A percentile compares a stretch with the other conserved stretches of the same genome.
Conservation (phyloP, 2,329 filamentous ascomycete genomes). For the Ramularia collo-cygni region DNA sequence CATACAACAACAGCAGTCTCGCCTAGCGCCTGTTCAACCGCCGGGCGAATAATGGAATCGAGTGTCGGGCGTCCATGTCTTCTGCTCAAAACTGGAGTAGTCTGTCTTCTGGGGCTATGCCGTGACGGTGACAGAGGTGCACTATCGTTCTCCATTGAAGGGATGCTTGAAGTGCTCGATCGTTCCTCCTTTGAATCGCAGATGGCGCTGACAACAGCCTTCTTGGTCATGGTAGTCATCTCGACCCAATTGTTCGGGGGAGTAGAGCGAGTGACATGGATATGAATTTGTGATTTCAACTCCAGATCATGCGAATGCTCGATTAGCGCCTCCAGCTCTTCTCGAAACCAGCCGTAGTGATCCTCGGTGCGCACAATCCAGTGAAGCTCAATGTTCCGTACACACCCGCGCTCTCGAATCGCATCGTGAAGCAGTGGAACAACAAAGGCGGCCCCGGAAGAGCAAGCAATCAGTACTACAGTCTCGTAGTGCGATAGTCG, state of each 20-base stretch:
- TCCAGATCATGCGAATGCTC: slow-evolving; percentile 19
- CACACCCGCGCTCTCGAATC: slow-evolving; percentile 33
- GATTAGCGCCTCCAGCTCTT: slow-evolving; percentile 11
- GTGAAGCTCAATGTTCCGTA: slow-evolving; percentile 22
- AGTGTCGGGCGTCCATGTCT: slow-evolving; percentile 46
- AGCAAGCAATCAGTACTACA: slow-evolving; percentile 52
- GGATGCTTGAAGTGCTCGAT: slow-evolving; percentile 31
- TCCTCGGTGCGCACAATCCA: slow-evolving; percentile 24
- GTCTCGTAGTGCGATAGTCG: slow-evolving; percentile 53
- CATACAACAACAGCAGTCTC: slow-evolving; percentile 59
- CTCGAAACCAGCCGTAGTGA: slow-evolving; percentile 20
- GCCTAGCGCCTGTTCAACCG: slow-evolving; percentile 52
- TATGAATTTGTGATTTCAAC: slow-evolving; percentile 44
- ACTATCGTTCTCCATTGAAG: slow-evolving; percentile 16
- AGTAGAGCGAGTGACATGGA: slow-evolving; percentile 44
- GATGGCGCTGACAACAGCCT: slow-evolving; percentile 11
- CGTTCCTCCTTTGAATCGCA: slow-evolving; percentile 17
- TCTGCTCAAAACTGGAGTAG: slow-evolving; percentile 22
- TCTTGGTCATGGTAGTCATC: too few species aligned
- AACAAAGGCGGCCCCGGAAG: slow-evolving; percentile 54
- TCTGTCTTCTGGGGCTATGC: background rate
- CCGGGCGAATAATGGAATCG: slow-evolving; percentile 46
- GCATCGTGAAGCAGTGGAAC: slow-evolving; percentile 51
- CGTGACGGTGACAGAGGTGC: slow-evolving; percentile 8
- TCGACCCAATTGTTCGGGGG: slow-evolving; percentile 21